A percentile compares a stretch with the other conserved stretches of the same genome.
phyloP scores from a whole-genome alignment of 176 grass and related monocot species.

The Luzula sylvatica region DNA sequence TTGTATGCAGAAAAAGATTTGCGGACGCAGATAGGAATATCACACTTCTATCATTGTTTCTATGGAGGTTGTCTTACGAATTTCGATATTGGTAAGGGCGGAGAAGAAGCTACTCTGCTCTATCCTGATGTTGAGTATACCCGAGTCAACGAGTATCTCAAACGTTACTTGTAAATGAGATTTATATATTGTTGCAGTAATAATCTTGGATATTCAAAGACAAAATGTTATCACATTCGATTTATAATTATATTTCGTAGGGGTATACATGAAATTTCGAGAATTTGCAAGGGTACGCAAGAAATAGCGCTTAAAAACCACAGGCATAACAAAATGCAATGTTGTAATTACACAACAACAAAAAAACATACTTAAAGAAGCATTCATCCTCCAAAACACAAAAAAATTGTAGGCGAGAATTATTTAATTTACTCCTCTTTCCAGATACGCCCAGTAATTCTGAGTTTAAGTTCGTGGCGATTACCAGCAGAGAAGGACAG shows the following conservation, averaged over 20 bases:
- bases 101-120: conserved; percentile 28
- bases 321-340: no score
- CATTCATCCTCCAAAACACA: no score
- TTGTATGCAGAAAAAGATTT: conserved; percentile 15
- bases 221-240: no score
- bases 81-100: conserved; percentile 34
- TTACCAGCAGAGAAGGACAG: conserved; percentile 5
- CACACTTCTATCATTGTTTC: conserved; percentile 50
- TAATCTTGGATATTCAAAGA: no score
- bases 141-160: conserved; percentile 25
- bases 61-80: conserved; percentile 44
- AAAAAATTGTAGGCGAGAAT: no score
- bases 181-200: no score
- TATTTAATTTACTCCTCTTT: conserved; percentile 23
- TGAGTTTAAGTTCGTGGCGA: conserved; percentile 11
- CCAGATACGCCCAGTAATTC: conserved; percentile 17
- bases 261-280: no score
- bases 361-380: no score
- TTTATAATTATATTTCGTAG: no score
- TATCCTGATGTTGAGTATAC: conserved; percentile 51
- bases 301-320: no score
- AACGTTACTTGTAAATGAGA: conserved; percentile 24
- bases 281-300: no score
- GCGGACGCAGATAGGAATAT: conserved; percentile 9
- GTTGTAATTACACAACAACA: no score